These are phyloP conservation scores for Orbilia javanica DNA, from an alignment of 2,329 filamentous ascomycete genomes.

Conservation along the genomic window DNA sequence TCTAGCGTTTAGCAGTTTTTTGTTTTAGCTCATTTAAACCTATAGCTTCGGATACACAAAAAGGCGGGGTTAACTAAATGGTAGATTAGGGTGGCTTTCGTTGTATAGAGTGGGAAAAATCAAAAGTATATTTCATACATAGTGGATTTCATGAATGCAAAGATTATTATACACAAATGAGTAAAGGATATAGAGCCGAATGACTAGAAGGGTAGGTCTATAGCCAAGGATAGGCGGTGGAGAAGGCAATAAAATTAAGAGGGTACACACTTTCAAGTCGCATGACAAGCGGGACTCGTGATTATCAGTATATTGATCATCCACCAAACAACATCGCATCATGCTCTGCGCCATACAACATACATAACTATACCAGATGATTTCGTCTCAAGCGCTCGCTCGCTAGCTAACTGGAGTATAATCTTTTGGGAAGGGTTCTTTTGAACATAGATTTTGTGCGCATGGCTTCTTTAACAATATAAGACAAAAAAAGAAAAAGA, in stretches of 20 bases:
- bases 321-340: background rate
- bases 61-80: conserved; percentile 11
- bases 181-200: background rate
- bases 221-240: background rate
- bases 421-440: background rate
- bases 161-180: background rate
- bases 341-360: background rate
- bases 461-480: background rate
- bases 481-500: too few relatives aligned
- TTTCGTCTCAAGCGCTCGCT: conserved; percentile 4
- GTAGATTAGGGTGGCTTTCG: conserved; percentile 10
- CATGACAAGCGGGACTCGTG: conserved; percentile 52
- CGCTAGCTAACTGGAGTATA: background rate
- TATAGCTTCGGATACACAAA: conserved; percentile 4
- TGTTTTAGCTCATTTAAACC: background rate
- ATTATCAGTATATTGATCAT: conserved; percentile 19
- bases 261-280: conserved; percentile 23
- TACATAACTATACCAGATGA: conserved; percentile 29
- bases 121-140: conserved; percentile 23
- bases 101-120: conserved; percentile 45
- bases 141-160: too few relatives aligned
- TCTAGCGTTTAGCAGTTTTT: conserved; percentile 18
- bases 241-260: too few relatives aligned
- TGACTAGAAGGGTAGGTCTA: background rate
- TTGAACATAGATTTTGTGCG: conserved; percentile 4